A percentile compares a stretch with the other conserved stretches of the same genome.
phyloP scores from a whole-genome alignment of 345 rosid genomes.

The Ceriops decandra region DNA sequence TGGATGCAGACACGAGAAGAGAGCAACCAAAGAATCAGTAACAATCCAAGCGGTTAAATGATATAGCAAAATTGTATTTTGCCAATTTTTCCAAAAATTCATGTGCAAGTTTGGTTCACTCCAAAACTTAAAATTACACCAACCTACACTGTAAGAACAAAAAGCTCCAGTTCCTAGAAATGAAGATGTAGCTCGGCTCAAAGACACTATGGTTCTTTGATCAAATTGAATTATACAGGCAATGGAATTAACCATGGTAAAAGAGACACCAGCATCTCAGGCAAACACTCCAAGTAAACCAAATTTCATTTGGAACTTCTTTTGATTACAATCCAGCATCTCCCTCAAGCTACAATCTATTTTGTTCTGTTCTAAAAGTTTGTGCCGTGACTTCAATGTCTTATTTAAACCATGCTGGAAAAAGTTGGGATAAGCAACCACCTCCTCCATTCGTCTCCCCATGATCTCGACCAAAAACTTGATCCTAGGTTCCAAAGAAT shows the following conservation, averaged over 20 bases:
- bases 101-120: too few relatives aligned
- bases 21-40: too few relatives aligned
- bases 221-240: neutral
- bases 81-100: too few relatives aligned
- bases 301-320: slow-evolving; percentile 55
- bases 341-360: slow-evolving; percentile 63
- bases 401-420: slow-evolving; percentile 72
- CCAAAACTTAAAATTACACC: too few relatives aligned
- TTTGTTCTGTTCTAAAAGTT: slow-evolving; percentile 47
- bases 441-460: slow-evolving; percentile 64
- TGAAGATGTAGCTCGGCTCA: too few relatives aligned
- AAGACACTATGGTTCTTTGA: too few relatives aligned
- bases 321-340: slow-evolving; percentile 63
- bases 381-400: slow-evolving; percentile 54
- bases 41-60: too few relatives aligned
- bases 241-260: neutral
- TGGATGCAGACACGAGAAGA: too few relatives aligned
- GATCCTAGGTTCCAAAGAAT: slow-evolving; percentile 66
- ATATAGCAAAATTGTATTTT: too few relatives aligned
- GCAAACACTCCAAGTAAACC: slow-evolving; percentile 34
- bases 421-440: slow-evolving; percentile 53
- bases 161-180: too few relatives aligned
- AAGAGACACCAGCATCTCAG: slow-evolving; percentile 19
- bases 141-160: too few relatives aligned
- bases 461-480: slow-evolving; percentile 64